Evolutionary conservation across 1,284 basidiomycete genomes (phyloP).

Genomic region (Pholiota adiposa): DNA sequence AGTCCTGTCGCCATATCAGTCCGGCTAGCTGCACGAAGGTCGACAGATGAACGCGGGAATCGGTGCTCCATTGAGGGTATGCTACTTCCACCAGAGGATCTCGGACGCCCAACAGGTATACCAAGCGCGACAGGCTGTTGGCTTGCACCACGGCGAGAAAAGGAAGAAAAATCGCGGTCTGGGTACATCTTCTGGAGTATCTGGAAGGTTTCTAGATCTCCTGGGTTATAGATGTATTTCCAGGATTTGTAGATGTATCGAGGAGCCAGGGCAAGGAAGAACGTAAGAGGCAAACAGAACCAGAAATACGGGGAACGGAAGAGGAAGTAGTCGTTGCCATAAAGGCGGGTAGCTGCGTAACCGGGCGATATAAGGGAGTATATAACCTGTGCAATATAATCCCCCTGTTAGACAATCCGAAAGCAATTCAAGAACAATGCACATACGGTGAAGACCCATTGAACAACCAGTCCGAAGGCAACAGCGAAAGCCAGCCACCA

Average conservation of each 20-base stretch:
- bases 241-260: constrained; percentile 80
- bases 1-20: constrained; percentile 87
- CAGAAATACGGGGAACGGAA: constrained; percentile 92
- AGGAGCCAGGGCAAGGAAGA: constrained; percentile 78
- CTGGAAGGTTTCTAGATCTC: constrained; percentile 85
- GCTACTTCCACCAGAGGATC: constrained; percentile 36
- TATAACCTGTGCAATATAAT: constrained; percentile 54
- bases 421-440: not conserved
- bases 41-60: constrained; percentile 37
- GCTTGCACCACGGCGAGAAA: constrained; percentile 34
- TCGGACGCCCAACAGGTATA: not conserved
- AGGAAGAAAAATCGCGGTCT: constrained; percentile 48
- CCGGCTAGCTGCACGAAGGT: constrained; percentile 56
- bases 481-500: constrained; percentile 93
- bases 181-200: constrained; percentile 67
- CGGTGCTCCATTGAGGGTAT: constrained; percentile 32
- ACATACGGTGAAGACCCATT: constrained; percentile 81
- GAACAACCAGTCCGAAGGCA: constrained; percentile 76
- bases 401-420: not conserved
- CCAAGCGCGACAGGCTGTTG: constrained; percentile 12
- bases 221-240: constrained; percentile 75
- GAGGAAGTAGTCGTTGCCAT: constrained; percentile 80
- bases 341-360: constrained; percentile 72
- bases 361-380: constrained; percentile 82
- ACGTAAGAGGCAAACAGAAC: constrained; percentile 76